Conservation (phyloP, 495 filamentous ascomycete species). For the Cladorrhinum samala region DNA sequence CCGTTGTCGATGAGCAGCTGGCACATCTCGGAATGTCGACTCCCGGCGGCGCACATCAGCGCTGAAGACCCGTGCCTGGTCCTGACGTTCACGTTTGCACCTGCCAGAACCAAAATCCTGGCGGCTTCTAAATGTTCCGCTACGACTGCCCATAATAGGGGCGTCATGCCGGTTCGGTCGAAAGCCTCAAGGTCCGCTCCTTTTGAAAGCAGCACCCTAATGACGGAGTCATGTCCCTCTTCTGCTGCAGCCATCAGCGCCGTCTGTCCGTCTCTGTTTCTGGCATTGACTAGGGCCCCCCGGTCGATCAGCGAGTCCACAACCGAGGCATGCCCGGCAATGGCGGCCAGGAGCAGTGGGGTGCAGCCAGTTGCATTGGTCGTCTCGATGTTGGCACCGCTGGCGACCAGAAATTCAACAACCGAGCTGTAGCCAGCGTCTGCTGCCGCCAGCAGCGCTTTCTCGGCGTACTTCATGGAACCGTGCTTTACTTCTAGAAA, state of each 20-base stretch:
- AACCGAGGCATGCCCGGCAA: background rate
- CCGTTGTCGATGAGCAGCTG: too few species aligned
- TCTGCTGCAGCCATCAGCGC: background rate
- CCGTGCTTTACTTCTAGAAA: too few species aligned
- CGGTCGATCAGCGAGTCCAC: background rate
- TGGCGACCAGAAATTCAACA: background rate
- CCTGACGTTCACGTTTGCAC: too few species aligned
- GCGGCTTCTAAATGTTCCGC: too few species aligned
- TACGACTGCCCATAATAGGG: too few species aligned
- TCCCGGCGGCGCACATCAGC: too few species aligned
- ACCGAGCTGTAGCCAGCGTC: background rate
- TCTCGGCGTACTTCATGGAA: background rate
- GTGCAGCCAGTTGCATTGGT: background rate
- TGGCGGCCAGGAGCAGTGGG: background rate
- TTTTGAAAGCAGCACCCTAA: background rate
- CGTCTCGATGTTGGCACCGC: background rate
- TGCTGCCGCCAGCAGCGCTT: background rate
- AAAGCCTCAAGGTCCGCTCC: too few species aligned
- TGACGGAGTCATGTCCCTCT: background rate
- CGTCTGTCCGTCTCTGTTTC: background rate
- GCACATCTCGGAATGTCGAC: too few species aligned
- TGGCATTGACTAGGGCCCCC: background rate
- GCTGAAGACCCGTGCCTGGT: too few species aligned
- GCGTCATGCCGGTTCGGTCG: too few species aligned
- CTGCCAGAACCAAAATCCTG: too few species aligned